A percentile compares a stretch with the other conserved stretches of the same genome.
Conservation (phyloP, 2,329 filamentous ascomycete genomes). For the Fusarium beomiforme region DNA sequence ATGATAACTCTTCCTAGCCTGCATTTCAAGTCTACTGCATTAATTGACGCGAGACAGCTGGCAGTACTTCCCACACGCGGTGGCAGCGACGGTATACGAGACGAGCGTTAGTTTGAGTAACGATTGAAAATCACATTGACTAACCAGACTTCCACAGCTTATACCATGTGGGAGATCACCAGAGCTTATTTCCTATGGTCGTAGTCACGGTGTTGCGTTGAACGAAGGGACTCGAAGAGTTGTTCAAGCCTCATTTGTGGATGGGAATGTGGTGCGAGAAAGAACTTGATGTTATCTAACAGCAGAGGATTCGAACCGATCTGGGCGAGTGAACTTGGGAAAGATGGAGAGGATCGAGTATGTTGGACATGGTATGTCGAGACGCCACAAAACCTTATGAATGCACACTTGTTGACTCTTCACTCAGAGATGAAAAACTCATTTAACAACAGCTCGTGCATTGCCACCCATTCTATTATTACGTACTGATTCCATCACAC, state of each 20-base stretch:
- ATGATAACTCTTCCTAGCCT: no score
- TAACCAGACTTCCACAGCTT: background rate
- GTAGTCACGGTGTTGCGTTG: background rate
- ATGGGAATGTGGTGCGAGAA: background rate
- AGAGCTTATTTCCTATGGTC: background rate
- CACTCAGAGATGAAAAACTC: background rate
- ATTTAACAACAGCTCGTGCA: background rate
- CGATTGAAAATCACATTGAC: background rate
- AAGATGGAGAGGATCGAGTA: background rate
- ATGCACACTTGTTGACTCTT: background rate
- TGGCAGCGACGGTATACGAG: background rate
- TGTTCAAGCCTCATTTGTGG: conserved; percentile 12
- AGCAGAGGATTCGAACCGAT: no score
- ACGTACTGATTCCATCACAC: background rate
- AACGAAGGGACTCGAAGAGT: background rate
- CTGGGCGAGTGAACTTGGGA: no score
- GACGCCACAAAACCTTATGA: rapidly evolving
- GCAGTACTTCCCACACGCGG: background rate
- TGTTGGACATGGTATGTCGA: no score
- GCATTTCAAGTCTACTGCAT: background rate
- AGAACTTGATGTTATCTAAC: background rate
- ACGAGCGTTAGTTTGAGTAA: background rate
- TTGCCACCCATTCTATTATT: background rate
- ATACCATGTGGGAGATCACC: background rate
- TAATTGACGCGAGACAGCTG: background rate